These are phyloP conservation scores for Bipolaris gigantea DNA, from an alignment of 2,329 filamentous ascomycete species.

Conservation along the genomic window DNA sequence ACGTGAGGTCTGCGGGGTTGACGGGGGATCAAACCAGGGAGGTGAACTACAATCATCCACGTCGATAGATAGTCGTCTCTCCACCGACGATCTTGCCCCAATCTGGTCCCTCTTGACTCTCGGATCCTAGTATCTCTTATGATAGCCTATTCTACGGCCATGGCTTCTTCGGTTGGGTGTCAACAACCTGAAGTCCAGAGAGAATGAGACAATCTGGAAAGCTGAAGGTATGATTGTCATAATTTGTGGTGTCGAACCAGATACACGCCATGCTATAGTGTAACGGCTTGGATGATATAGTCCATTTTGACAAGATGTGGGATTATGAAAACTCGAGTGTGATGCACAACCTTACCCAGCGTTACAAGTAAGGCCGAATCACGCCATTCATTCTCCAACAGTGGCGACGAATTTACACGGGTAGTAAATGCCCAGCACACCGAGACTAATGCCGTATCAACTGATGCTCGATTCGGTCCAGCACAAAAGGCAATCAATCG, in stretches of 20 bases:
- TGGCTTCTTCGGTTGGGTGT: not conserved
- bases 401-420: not conserved
- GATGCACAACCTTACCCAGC: not conserved
- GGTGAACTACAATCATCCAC: not conserved
- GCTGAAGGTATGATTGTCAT: not conserved
- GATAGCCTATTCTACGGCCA: not conserved
- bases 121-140: not conserved
- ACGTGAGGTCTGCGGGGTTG: not conserved
- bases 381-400: not conserved
- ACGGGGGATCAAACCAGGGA: not conserved
- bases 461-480: not conserved
- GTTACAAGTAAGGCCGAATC: not conserved
- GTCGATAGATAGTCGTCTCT: not conserved
- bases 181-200: not conserved
- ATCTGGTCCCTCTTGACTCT: not conserved
- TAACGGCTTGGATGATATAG: not conserved
- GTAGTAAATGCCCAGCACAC: not conserved
- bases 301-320: too few species aligned
- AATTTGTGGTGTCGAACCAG: not conserved
- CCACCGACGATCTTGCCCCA: not conserved
- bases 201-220: not conserved
- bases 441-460: not conserved
- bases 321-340: not conserved
- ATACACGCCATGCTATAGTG: not conserved
- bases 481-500: not conserved